Conservation (phyloP, 2,329 filamentous ascomycete species). For the Fusarium tjaetaba region DNA sequence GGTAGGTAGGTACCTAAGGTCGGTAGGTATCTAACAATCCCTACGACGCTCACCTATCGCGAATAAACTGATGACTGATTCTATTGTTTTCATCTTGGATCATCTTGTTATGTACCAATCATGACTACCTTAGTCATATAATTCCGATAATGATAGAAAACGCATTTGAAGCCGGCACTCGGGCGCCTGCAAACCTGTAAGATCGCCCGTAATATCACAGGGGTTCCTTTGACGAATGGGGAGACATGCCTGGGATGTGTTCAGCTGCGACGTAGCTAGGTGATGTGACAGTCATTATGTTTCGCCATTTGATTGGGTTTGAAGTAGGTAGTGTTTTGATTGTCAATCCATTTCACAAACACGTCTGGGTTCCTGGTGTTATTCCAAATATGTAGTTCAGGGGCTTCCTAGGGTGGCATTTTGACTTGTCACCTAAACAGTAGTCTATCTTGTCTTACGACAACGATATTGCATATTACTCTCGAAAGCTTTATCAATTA, state of each 20-base stretch:
- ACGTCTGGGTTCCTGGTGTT: not conserved
- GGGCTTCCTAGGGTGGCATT: not conserved
- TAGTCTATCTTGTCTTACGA: not conserved
- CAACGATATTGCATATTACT: not conserved
- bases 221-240: slow-evolving; percentile 30
- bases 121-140: not conserved
- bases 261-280: slow-evolving; percentile 20
- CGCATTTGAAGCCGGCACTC: slow-evolving; percentile 5
- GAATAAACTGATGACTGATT: not conserved
- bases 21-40: too few species aligned
- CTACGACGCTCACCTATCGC: not conserved
- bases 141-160: not conserved
- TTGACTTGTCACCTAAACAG: not conserved
- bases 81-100: not conserved
- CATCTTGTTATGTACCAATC: too few species aligned
- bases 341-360: not conserved
- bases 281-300: slow-evolving; percentile 22
- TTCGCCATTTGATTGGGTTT: slow-evolving; percentile 17
- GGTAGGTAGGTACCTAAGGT: too few species aligned
- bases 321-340: not conserved
- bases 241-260: slow-evolving; percentile 17
- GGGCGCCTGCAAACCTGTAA: slow-evolving; percentile 27
- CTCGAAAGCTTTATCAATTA: not conserved
- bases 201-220: slow-evolving; percentile 23
- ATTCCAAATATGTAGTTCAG: not conserved